These are phyloP conservation scores for Simplicillium sp. DNA, from an alignment of 2,329 filamentous ascomycete genomes.

Conservation along the genomic window DNA sequence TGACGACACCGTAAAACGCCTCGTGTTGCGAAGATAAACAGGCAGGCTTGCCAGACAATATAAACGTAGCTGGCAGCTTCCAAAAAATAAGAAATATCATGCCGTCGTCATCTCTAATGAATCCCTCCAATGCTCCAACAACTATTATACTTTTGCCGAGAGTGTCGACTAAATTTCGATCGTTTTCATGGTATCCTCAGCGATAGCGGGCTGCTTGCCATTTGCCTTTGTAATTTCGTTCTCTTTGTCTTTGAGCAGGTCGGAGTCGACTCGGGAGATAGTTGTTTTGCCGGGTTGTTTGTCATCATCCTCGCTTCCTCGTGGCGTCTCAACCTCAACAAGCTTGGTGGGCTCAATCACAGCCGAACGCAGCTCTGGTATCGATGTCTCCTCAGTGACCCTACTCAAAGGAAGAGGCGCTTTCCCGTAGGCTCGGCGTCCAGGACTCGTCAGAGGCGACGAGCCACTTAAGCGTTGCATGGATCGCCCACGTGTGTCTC, in stretches of 20 bases:
- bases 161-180: constrained; percentile 43
- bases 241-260: constrained; percentile 29
- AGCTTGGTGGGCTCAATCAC: constrained; percentile 37
- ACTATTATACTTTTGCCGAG: neutral
- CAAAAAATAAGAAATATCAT: constrained; percentile 3
- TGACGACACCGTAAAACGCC: neutral
- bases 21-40: neutral
- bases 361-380: constrained; percentile 27
- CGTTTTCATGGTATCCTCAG: constrained; percentile 48
- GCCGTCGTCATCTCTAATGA: constrained; percentile 5
- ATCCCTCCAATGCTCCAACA: neutral
- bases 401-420: constrained; percentile 59
- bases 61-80: neutral
- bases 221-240: constrained; percentile 25
- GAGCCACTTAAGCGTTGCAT: constrained; percentile 60
- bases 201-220: constrained; percentile 32
- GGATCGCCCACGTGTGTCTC: constrained; percentile 58
- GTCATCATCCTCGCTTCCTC: constrained; percentile 33
- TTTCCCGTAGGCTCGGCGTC: constrained; percentile 55
- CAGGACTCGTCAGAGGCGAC: constrained; percentile 55
- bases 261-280: constrained; percentile 22
- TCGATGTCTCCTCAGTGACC: constrained; percentile 58
- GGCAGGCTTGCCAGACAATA: neutral
- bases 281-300: constrained; percentile 17
- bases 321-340: constrained; percentile 46